Evolutionary conservation across 441 rosid species (phyloP).

Genomic region (Gossypium laxum): DNA sequence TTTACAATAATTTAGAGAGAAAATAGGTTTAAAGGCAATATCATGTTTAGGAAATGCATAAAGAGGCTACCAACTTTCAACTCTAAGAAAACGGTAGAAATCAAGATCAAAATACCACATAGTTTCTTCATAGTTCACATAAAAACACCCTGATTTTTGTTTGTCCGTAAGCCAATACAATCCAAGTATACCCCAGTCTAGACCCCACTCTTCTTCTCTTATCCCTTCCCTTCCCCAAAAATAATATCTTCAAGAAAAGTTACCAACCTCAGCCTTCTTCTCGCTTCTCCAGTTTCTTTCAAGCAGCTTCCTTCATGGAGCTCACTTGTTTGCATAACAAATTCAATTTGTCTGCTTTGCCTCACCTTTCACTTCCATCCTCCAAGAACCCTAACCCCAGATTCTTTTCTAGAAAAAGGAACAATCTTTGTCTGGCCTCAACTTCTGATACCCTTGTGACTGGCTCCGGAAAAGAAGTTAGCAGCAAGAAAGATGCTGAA

Average conservation of each 20-base stretch:
- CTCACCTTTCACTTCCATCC: slow-evolving; percentile 30
- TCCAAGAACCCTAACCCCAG: slow-evolving; percentile 27
- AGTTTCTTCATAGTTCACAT: background rate
- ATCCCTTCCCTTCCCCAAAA: background rate
- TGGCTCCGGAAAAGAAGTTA: slow-evolving; percentile 37
- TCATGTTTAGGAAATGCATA: background rate
- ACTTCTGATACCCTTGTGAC: slow-evolving; percentile 55
- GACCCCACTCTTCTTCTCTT: slow-evolving; percentile 15
- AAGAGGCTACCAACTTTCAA: background rate
- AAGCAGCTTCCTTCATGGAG: slow-evolving; percentile 22
- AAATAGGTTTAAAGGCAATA: too few relatives aligned
- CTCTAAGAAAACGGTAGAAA: background rate
- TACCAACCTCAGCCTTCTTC: background rate
- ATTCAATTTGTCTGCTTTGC: slow-evolving; percentile 31
- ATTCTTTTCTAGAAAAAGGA: slow-evolving; percentile 23
- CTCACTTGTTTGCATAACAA: slow-evolving; percentile 33
- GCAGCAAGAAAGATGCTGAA: slow-evolving; percentile 42
- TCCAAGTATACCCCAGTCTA: background rate
- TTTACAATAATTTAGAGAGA: too few relatives aligned
- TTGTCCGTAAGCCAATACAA: slow-evolving; percentile 24
- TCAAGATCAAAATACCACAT: background rate
- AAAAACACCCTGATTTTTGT: slow-evolving; percentile 11
- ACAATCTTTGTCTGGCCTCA: slow-evolving; percentile 32
- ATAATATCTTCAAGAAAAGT: background rate
- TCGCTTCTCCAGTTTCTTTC: background rate